Base-by-base conservation (phyloP, 495 filamentous ascomycete genomes). In the Haplographium delicatum region DNA sequence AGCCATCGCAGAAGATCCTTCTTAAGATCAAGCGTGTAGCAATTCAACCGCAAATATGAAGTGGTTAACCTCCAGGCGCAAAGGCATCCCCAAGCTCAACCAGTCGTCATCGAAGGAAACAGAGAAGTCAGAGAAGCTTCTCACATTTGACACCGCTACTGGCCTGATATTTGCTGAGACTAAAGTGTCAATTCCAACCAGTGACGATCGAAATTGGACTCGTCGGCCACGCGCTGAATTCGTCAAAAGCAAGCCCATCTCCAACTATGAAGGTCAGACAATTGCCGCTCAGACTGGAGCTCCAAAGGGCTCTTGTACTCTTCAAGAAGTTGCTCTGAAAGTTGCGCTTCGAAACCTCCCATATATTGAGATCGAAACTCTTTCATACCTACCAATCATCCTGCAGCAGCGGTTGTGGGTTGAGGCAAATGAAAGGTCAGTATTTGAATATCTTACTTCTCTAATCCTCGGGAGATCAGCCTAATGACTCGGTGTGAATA, bases 111-210 rank as follows among this genome's bases (percentile, higher is more conserved):
- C n/a, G n/a, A n/a, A n/a, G n/a, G n/a, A n/a, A n/a, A n/a, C n/a
- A n/a, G n/a, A n/a, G n/a, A n/a, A n/a, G n/a, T n/a, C n/a, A n/a
- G n/a, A n/a, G n/a, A n/a, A n/a, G n/a, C n/a, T n/a, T n/a, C n/a
- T n/a, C 45, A 54, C 44, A 31, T 57, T 41, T 43, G 58, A 61
- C 44, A 33, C 51, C 20, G 20, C 31, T 9, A 44, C 58, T 13
- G 58, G 58, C 0, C 54, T 54, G 30, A 35, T 57, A 3, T 61
- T 44, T 24, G 44, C 24, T 4, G 58, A 61, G 37, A 51, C 39
- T 3, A 50, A 44, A 47, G 24, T 37, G 16, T 22, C 54, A 5
- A 38, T 54, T 16, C 39, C 37, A 28, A 45, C 25, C 10, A 26
- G 30, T 10, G 26, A 54, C 40, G 53, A 61, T 47, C 30, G 23